Percentiles rank a stretch among this genome's conserved stretches.
Evolutionary conservation across 371 early-diverging fungal species (phyloP).

Genomic region (Rhizopus delemar): DNA sequence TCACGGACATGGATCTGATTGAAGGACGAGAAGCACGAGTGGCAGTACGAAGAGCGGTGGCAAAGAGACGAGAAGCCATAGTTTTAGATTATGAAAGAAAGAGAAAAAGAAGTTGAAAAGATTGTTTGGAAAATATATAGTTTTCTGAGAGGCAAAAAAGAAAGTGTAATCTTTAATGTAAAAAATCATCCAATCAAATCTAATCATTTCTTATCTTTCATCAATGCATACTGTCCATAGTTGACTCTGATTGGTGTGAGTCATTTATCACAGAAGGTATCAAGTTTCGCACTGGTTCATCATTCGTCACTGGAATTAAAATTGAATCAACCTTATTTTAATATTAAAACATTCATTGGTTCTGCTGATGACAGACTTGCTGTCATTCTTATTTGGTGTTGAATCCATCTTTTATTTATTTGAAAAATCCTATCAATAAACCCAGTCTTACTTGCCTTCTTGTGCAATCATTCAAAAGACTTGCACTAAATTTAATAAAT

Average conservation of each 20-base stretch:
- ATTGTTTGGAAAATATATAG: background rate
- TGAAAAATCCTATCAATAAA: no score
- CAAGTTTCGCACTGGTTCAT: background rate
- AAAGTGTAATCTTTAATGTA: background rate
- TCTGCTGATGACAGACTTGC: no score
- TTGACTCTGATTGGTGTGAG: constrained; percentile 49
- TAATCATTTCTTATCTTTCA: constrained; percentile 21
- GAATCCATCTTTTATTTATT: no score
- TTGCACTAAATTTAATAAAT: no score
- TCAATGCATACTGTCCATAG: constrained; percentile 27
- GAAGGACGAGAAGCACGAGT: constrained; percentile 41
- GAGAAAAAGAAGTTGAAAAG: constrained; percentile 15
- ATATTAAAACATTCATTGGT: no score
- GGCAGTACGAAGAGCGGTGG: constrained; percentile 47
- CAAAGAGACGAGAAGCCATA: constrained; percentile 46
- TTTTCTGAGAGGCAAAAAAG: constrained; percentile 5
- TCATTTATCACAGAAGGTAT: constrained; percentile 32
- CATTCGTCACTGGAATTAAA: constrained; percentile 3
- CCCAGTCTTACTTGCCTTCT: no score
- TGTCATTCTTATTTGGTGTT: no score
- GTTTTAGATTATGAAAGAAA: constrained; percentile 7
- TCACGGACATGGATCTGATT: constrained; percentile 25
- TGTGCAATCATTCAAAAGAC: no score
- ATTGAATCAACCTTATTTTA: no score
- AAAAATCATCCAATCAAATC: constrained; percentile 24